Evolutionary conservation across 805 yeast species (phyloP), one percentile per base, ranked within the genome.

Genomic region (Metschnikowia hibisci): DNA sequence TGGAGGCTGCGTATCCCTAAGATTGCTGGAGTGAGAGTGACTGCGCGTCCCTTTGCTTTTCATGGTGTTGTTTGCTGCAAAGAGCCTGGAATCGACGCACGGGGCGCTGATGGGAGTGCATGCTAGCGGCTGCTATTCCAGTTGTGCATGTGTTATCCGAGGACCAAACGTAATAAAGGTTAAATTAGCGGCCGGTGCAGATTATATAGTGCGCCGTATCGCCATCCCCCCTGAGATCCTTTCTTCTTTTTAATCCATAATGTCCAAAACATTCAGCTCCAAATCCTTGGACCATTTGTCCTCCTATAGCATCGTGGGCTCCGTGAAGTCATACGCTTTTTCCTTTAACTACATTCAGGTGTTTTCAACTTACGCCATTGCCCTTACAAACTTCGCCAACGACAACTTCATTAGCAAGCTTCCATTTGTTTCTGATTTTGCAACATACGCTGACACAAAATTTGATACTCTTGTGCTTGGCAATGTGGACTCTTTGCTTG

Each of bases 251-350:
- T 6, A 13, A 16, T 25, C 22, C 36, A 27, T 40, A 5, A 52
- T 51, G 56, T 46, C 62, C 15, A 56, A 52, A 43, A 50, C 57
- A 32, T 64, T 64, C 49, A 47, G 60, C 25, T 67, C 73, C 35
- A 57, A 62, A 48, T 52, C 71, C 12, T 34, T 64, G 27, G 48
- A 51, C 29, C 74, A 70, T 52, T 42, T 70, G 37, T 48, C 52
- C 31, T 53, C 63, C 3, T 70, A 69, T 54, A 44, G 63, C 7
- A 41, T 56, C n/a, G 63, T 69, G 30, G 45, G 58, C 34, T 41
- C 53, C 13, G 34, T 57, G 10, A 45, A 48, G 26, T 46, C 50
- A 22, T 63, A 45, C 42, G 46, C 60, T 31, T 56, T 64, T 26
- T 53, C 66, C 14, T 63, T 57, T 51, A 43, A 43, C 18, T 38